Conservation (phyloP, 1,284 basidiomycete genomes). For the Moniliella sp. region DNA sequence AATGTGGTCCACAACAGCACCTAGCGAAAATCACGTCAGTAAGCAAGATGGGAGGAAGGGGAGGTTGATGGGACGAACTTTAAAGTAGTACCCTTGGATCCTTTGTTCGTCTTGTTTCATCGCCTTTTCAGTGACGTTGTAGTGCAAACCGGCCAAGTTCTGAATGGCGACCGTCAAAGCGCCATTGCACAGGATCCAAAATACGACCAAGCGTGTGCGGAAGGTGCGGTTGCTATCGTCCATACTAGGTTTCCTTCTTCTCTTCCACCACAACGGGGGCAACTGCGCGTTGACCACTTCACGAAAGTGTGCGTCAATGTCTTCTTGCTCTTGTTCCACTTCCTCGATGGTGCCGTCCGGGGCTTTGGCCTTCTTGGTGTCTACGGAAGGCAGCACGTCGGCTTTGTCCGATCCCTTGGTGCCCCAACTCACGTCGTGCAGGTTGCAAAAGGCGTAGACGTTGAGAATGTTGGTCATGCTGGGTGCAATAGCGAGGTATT, state of each 20-base stretch:
- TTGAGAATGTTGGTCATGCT: constrained; percentile 84
- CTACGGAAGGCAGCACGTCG: constrained; percentile 69
- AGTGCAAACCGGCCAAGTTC: constrained; percentile 54
- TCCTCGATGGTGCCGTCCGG: constrained; percentile 47
- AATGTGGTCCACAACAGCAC: constrained; percentile 77
- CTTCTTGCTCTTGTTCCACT: constrained; percentile 44
- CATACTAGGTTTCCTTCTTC: constrained; percentile 55
- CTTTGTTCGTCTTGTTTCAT: constrained; percentile 36
- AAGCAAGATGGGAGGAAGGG: neutral
- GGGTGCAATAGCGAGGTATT: constrained; percentile 62
- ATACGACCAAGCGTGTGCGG: constrained; percentile 30
- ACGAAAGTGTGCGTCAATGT: constrained; percentile 79
- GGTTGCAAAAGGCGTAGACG: constrained; percentile 70
- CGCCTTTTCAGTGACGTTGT: constrained; percentile 34
- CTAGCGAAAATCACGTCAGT: constrained; percentile 20
- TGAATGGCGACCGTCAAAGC: constrained; percentile 58
- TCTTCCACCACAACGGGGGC: constrained; percentile 55
- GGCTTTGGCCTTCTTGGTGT: constrained; percentile 49
- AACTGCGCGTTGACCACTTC: constrained; percentile 71
- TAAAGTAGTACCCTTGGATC: constrained; percentile 43
- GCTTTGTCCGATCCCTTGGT: constrained; percentile 90
- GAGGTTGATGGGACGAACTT: constrained; percentile 5
- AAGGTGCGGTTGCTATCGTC: constrained; percentile 35
- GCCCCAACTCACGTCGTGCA: constrained; percentile 52
- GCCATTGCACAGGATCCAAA: constrained; percentile 30